Percentiles rank a stretch among this genome's conserved stretches.
phyloP scores from a whole-genome alignment of 331 rosid genomes.

The Spiraea crenata region DNA sequence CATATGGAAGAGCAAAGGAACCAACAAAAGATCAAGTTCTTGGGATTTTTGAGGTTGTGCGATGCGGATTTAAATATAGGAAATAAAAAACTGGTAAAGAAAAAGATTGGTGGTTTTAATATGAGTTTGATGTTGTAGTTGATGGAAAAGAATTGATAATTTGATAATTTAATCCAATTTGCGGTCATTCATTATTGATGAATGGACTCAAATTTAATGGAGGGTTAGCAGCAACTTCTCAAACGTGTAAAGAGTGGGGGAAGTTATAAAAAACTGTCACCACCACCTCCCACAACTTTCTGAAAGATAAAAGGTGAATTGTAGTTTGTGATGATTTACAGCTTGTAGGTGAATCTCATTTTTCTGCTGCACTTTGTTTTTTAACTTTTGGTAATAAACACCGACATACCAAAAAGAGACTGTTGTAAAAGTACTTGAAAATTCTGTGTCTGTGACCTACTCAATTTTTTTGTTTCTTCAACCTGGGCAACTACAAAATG shows the following conservation, averaged over 20 bases:
- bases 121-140: background rate
- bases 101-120: constrained; percentile 6
- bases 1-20: constrained; percentile 1
- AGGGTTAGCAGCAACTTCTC: background rate
- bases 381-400: too few relatives aligned
- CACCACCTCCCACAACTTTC: background rate
- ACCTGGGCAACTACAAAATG: too few relatives aligned
- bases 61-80: background rate
- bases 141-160: background rate
- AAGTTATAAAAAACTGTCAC: constrained; percentile 16
- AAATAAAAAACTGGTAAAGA: background rate
- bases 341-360: too few relatives aligned
- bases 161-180: background rate
- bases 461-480: too few relatives aligned
- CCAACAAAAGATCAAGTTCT: background rate
- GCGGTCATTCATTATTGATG: background rate
- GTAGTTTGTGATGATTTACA: background rate
- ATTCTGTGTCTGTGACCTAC: background rate
- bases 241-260: constrained; percentile 10
- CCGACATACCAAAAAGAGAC: too few relatives aligned
- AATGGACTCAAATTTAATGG: background rate
- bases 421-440: background rate
- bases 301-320: background rate
- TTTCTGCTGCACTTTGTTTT: too few relatives aligned
- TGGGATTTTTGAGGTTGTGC: background rate